phyloP scores from a whole-genome alignment of 2,329 filamentous ascomycete species.

The Curvularia hawaiiensis region DNA sequence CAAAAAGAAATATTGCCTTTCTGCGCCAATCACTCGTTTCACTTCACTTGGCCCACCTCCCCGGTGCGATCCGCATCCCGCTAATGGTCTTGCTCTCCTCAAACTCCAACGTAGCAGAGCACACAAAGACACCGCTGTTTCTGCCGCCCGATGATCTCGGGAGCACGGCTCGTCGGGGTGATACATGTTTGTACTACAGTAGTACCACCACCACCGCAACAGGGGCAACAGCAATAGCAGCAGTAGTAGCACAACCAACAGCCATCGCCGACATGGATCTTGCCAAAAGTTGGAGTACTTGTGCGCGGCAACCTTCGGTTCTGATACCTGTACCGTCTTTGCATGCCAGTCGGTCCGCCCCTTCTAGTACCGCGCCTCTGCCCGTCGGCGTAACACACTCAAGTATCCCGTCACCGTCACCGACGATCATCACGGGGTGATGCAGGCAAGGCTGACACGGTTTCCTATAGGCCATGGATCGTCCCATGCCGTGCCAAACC shows the following conservation, averaged over 20 bases:
- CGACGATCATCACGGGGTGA: constrained; percentile 12
- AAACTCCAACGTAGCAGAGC: background rate
- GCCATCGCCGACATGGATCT: constrained; percentile 3
- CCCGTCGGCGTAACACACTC: constrained; percentile 8
- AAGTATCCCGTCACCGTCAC: constrained; percentile 4
- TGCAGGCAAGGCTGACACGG: constrained; percentile 3
- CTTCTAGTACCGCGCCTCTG: constrained; percentile 7
- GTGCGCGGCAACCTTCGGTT: constrained; percentile 8
- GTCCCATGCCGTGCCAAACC: background rate
- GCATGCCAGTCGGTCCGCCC: constrained; percentile 11
- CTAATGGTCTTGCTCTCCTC: constrained; percentile 12
- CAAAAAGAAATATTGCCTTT: constrained; percentile 12
- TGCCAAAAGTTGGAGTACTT: constrained; percentile 1
- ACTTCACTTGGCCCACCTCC: constrained; percentile 16
- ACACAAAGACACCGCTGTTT: constrained; percentile 29
- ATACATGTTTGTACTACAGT: background rate
- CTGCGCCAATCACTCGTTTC: constrained; percentile 17
- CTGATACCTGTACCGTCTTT: constrained; percentile 8
- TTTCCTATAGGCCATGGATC: background rate
- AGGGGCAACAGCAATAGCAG: background rate
- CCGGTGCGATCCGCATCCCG: constrained; percentile 20
- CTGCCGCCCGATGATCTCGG: constrained; percentile 27
- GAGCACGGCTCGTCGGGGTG: constrained; percentile 11
- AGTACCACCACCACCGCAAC: background rate
- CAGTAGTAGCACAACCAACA: constrained; percentile 1